Evolutionary conservation across 768 basidiomycete species (phyloP).

Genomic region (Russula dissimulans): DNA sequence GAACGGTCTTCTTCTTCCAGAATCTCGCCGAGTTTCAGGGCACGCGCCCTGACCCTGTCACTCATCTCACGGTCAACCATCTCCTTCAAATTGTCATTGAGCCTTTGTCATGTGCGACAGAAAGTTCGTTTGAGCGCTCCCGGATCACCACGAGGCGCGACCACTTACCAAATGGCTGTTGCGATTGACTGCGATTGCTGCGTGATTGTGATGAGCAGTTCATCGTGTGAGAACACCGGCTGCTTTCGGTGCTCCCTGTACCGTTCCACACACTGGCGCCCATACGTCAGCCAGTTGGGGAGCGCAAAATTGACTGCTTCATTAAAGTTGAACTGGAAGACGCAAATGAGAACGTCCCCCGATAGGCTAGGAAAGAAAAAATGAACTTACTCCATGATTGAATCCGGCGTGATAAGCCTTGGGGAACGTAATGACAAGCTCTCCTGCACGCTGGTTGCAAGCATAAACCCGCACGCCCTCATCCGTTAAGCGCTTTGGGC

Average conservation of each 20-base stretch:
- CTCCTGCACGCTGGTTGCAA: conserved; percentile 94
- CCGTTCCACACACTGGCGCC: conserved; percentile 78
- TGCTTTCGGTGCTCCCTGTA: conserved; percentile 88
- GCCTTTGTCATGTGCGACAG: conserved; percentile 39
- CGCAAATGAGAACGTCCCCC: conserved; percentile 6
- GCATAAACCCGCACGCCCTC: conserved; percentile 89
- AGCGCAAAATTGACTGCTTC: conserved; percentile 98
- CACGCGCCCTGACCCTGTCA: conserved; percentile 54
- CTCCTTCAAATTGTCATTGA: conserved; percentile 72
- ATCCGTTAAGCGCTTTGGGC: conserved; percentile 74
- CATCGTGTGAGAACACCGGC: conserved; percentile 98
- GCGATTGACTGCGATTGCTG: conserved; percentile 87
- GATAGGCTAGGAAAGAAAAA: conserved; percentile 1
- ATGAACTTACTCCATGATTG: conserved; percentile 82
- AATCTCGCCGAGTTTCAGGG: conserved; percentile 51
- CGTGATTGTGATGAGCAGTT: conserved; percentile 95
- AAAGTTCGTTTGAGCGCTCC: conserved; percentile 1
- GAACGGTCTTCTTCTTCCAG: conserved; percentile 72
- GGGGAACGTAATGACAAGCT: conserved; percentile 96
- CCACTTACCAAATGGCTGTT: conserved; percentile 80
- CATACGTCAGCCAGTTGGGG: conserved; percentile 87
- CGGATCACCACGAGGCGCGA: conserved; percentile 13
- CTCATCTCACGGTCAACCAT: conserved; percentile 82
- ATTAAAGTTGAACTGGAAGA: conserved; percentile 83
- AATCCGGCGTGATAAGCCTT: conserved; percentile 98